Conservation (phyloP, 1,284 basidiomycete species). For the Paramarasmius palmivorus region DNA sequence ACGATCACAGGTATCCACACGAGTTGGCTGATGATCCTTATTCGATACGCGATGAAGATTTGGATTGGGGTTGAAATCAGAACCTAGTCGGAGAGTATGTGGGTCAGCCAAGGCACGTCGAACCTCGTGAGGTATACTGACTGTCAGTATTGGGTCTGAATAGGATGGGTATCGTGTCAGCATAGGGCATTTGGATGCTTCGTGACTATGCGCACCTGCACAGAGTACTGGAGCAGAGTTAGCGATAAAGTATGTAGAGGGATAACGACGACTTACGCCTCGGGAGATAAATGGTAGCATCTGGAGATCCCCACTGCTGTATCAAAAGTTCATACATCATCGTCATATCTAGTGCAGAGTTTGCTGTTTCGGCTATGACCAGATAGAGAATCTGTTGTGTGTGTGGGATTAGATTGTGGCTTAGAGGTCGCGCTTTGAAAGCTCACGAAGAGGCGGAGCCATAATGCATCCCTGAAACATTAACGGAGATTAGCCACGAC, state of each 20-base stretch:
- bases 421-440: not conserved
- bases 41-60: slow-evolving; percentile 53
- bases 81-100: slow-evolving; percentile 19
- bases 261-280: slow-evolving; percentile 8
- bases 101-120: not conserved
- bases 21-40: slow-evolving; percentile 42
- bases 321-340: slow-evolving; percentile 49
- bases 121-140: slow-evolving; percentile 3
- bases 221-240: not conserved
- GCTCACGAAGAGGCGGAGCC: slow-evolving; percentile 42
- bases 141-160: slow-evolving; percentile 22
- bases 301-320: slow-evolving; percentile 34
- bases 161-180: not conserved
- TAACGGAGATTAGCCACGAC: not conserved
- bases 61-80: slow-evolving; percentile 51
- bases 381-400: slow-evolving; percentile 37
- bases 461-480: slow-evolving; percentile 35
- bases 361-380: slow-evolving; percentile 42
- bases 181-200: not conserved
- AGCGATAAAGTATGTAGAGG: not conserved
- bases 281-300: not conserved
- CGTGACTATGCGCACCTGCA: not conserved
- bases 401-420: not conserved
- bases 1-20: slow-evolving; percentile 37
- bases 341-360: slow-evolving; percentile 41